Evolutionary conservation across 192 early-diverging fungal species (phyloP).

Genomic region (Backusella liffmaniae): DNA sequence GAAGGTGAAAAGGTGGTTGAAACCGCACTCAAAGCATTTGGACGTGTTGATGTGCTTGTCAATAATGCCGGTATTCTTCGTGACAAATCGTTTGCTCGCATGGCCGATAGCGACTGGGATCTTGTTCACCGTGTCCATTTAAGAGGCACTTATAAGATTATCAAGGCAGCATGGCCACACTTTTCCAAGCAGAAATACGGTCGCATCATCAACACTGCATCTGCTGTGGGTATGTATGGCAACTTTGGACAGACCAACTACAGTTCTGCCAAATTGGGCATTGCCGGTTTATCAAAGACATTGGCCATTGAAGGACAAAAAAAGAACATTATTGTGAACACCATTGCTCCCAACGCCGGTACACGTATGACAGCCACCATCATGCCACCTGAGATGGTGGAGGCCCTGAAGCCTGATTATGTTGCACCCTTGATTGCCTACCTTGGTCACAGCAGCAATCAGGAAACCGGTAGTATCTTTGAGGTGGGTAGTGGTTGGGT

Average conservation of each 20-base stretch:
- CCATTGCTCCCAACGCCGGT: conserved; percentile 96
- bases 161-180: conserved; percentile 95
- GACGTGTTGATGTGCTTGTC: conserved; percentile 79
- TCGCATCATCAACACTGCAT: conserved; percentile 92
- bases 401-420: conserved; percentile 94
- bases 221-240: conserved; percentile 93
- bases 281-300: conserved; percentile 88
- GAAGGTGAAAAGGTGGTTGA: conserved; percentile 91
- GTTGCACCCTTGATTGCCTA: conserved; percentile 93
- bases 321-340: conserved; percentile 89
- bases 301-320: conserved; percentile 89
- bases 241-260: conserved; percentile 71
- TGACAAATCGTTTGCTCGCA: conserved; percentile 90
- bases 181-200: conserved; percentile 94
- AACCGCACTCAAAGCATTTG: conserved; percentile 85
- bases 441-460: conserved; percentile 77
- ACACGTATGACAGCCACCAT: conserved; percentile 97
- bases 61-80: conserved; percentile 99
- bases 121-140: conserved; percentile 88
- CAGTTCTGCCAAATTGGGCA: conserved; percentile 80
- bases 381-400: conserved; percentile 93
- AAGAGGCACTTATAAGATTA: conserved; percentile 89
- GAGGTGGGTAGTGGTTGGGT: conserved; percentile 96
- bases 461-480: conserved; percentile 86
- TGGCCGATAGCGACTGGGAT: conserved; percentile 96